Evolutionary conservation across 768 basidiomycete species (phyloP).

Genomic region (Infundibulicybe gibba): DNA sequence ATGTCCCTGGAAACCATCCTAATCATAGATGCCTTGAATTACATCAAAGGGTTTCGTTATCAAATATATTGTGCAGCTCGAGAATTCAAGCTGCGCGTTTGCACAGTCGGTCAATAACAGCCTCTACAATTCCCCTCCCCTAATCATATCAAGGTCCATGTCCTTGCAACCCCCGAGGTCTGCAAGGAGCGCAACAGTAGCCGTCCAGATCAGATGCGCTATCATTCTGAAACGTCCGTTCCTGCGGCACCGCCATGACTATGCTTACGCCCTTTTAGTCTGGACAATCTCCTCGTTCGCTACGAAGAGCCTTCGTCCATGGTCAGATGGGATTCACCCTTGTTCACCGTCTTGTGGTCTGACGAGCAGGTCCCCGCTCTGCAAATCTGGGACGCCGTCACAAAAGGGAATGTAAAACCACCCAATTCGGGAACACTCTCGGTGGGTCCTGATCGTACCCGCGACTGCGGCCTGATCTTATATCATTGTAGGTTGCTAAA

Average conservation of each 20-base stretch:
- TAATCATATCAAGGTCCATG: conserved; percentile 53
- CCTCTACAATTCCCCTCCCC: background rate
- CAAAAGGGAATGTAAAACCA: conserved; percentile 76
- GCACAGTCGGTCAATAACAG: conserved; percentile 60
- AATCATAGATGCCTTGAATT: conserved; percentile 89
- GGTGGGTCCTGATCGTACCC: too few species aligned
- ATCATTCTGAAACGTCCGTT: conserved; percentile 72
- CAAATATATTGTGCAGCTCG: conserved; percentile 96
- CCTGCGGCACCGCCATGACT: background rate
- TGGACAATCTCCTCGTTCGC: conserved; percentile 83
- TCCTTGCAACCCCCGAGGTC: conserved; percentile 69
- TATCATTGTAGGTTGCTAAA: conserved; percentile 73
- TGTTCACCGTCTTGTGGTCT: conserved; percentile 80
- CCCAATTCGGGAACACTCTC: conserved; percentile 82
- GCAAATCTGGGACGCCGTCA: conserved; percentile 79
- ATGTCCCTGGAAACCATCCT: conserved; percentile 73
- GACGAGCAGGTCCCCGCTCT: conserved; percentile 63
- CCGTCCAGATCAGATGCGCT: conserved; percentile 45
- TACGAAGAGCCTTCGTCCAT: conserved; percentile 97
- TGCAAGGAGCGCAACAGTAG: conserved; percentile 74
- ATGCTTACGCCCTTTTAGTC: conserved; percentile 34
- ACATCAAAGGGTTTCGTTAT: conserved; percentile 98
- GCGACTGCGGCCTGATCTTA: too few species aligned
- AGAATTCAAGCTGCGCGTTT: conserved; percentile 80
- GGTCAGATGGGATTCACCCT: conserved; percentile 98